Conservation (phyloP, 495 filamentous ascomycete genomes). For the Penicillium subrubescens region DNA sequence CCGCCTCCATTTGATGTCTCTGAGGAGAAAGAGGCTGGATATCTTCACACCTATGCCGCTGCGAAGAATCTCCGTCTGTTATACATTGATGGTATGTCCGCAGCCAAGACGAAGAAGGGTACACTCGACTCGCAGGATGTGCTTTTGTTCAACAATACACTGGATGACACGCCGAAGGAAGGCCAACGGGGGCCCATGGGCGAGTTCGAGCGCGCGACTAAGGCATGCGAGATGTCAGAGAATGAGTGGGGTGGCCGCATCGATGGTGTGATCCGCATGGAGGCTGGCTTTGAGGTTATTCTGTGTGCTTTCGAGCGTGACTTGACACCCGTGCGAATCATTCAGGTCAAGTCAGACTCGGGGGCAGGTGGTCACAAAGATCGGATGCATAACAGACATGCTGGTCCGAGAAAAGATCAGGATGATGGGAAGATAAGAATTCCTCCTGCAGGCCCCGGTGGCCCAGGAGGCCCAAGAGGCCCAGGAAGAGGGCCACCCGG, state of each 20-base stretch:
- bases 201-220: constrained; percentile 49
- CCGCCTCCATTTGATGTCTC: constrained; percentile 1
- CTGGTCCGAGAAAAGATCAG: background rate
- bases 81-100: constrained; percentile 65
- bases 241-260: constrained; percentile 51
- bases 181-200: constrained; percentile 30
- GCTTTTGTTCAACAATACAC: constrained; percentile 43
- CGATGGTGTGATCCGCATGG: constrained; percentile 66
- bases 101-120: constrained; percentile 59
- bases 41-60: constrained; percentile 58
- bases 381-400: background rate
- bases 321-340: constrained; percentile 33
- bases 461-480: constrained; percentile 9
- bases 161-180: constrained; percentile 10
- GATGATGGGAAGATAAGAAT: constrained; percentile 20
- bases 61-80: constrained; percentile 53
- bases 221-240: constrained; percentile 51
- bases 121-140: constrained; percentile 63
- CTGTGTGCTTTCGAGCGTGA: constrained; percentile 61
- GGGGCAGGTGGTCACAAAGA: constrained; percentile 5
- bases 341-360: constrained; percentile 23
- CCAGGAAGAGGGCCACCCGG: constrained; percentile 1
- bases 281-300: constrained; percentile 70
- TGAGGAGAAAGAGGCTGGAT: constrained; percentile 39
- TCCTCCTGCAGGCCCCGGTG: constrained; percentile 6